A percentile compares a stretch with the other conserved stretches of the same genome.
phyloP scores from a whole-genome alignment of 2,329 filamentous ascomycete genomes.

The Ceratocystis albifundus region DNA sequence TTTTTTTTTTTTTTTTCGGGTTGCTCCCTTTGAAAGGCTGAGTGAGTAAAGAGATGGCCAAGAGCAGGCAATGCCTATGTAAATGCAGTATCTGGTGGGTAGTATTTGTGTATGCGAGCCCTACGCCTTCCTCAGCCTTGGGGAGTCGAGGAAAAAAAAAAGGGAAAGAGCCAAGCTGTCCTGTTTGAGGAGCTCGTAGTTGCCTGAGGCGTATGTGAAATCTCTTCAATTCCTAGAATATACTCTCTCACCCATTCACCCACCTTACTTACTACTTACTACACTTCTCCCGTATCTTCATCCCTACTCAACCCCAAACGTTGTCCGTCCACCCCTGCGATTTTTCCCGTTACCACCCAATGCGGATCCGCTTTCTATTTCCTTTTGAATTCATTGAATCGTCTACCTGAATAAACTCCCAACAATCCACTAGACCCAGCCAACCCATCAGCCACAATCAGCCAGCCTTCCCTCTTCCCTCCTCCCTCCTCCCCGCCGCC shows the following conservation, averaged over 20 bases:
- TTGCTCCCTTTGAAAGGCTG: slow-evolving; percentile 1
- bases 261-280: no score
- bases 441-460: slow-evolving; percentile 1
- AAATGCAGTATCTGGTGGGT: not conserved
- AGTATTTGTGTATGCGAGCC: not conserved
- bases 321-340: slow-evolving; percentile 8
- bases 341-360: slow-evolving; percentile 21
- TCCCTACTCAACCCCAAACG: not conserved
- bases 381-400: slow-evolving; percentile 18
- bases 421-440: not conserved
- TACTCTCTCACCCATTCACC: not conserved
- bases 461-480: slow-evolving; percentile 18
- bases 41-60: not conserved
- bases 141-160: not conserved
- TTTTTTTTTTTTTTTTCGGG: no score
- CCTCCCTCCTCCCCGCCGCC: no score
- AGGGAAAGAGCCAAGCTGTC: not conserved
- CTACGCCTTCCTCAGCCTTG: not conserved
- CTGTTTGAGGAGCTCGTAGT: not conserved
- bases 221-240: not conserved
- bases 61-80: not conserved
- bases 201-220: not conserved
- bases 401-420: slow-evolving; percentile 10
- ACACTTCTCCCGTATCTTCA: not conserved
- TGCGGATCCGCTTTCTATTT: slow-evolving; percentile 20